phyloP scores from a whole-genome alignment of 306 rosid species.

The Malus sieversii region DNA sequence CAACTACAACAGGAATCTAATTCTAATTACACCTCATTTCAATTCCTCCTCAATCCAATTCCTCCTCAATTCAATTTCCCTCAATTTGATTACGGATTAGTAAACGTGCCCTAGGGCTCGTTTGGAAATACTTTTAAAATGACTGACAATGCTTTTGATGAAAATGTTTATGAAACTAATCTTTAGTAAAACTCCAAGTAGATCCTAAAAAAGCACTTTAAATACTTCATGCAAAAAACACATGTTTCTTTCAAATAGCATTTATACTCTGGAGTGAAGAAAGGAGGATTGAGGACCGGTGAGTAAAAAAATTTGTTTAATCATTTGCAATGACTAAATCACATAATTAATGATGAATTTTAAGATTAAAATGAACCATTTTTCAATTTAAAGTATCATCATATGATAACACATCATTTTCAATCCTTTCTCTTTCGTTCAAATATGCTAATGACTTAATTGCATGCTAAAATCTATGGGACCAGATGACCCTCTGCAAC shows the following conservation, averaged over 20 bases:
- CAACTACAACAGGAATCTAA: too few relatives aligned
- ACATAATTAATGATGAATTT: neutral
- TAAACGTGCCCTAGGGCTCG: too few relatives aligned
- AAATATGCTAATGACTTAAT: neutral
- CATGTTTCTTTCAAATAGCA: too few relatives aligned
- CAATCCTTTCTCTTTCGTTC: neutral
- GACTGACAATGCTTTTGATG: accelerated
- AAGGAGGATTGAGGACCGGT: neutral
- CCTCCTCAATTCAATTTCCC: too few relatives aligned
- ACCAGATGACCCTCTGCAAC: neutral
- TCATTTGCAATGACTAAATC: neutral
- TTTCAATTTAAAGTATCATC: neutral
- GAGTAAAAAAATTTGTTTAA: neutral
- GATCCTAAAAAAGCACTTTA: too few relatives aligned
- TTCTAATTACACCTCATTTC: too few relatives aligned
- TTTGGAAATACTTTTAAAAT: too few relatives aligned
- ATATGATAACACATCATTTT: neutral
- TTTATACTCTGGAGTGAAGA: neutral
- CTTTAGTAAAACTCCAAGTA: too few relatives aligned
- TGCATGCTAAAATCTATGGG: neutral
- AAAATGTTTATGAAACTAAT: too few relatives aligned
- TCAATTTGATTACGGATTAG: too few relatives aligned
- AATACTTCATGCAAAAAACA: accelerated
- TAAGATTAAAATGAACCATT: neutral
- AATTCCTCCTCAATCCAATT: too few relatives aligned